These are phyloP conservation scores for Pseudotulostoma volvatum DNA, from an alignment of 495 filamentous ascomycete genomes.

Conservation along the genomic window DNA sequence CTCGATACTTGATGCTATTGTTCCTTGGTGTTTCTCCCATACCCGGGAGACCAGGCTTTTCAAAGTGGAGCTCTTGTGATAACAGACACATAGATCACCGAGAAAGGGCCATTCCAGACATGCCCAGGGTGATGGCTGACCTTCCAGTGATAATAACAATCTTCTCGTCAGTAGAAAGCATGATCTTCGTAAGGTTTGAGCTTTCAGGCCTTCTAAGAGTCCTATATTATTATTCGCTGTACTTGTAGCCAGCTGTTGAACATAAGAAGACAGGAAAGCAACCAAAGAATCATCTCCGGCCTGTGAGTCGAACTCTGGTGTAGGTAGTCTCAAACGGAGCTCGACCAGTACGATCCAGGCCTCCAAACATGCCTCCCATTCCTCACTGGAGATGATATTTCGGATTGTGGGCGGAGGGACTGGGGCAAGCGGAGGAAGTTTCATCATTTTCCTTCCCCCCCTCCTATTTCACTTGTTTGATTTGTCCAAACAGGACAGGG, in stretches of 20 bases:
- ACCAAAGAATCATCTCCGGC: conserved; percentile 37
- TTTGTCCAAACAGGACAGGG: too few relatives aligned
- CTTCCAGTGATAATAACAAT: conserved; percentile 15
- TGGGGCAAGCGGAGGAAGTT: conserved; percentile 52
- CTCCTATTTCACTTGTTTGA: too few relatives aligned
- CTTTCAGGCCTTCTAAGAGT: conserved; percentile 29
- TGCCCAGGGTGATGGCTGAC: conserved; percentile 9
- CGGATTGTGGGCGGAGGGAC: conserved; percentile 57
- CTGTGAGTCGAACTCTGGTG: conserved; percentile 31
- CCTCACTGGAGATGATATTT: conserved; percentile 43
- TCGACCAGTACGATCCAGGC: conserved; percentile 55
- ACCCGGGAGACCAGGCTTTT: conserved; percentile 28
- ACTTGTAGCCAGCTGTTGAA: conserved; percentile 29
- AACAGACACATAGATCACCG: conserved; percentile 22
- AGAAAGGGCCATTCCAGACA: conserved; percentile 26
- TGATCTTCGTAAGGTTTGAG: conserved; percentile 38
- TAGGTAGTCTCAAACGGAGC: conserved; percentile 42
- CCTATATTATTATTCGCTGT: conserved; percentile 13
- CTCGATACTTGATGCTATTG: conserved; percentile 26
- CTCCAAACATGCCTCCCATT: conserved; percentile 66
- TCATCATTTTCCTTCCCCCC: conserved; percentile 3
- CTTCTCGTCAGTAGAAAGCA: conserved; percentile 44
- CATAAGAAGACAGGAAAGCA: conserved; percentile 46
- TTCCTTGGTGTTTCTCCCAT: conserved; percentile 20
- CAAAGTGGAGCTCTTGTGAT: conserved; percentile 23